Evolutionary conservation across 805 yeast genomes (phyloP).

Genomic region (Candida jianshihensis): DNA sequence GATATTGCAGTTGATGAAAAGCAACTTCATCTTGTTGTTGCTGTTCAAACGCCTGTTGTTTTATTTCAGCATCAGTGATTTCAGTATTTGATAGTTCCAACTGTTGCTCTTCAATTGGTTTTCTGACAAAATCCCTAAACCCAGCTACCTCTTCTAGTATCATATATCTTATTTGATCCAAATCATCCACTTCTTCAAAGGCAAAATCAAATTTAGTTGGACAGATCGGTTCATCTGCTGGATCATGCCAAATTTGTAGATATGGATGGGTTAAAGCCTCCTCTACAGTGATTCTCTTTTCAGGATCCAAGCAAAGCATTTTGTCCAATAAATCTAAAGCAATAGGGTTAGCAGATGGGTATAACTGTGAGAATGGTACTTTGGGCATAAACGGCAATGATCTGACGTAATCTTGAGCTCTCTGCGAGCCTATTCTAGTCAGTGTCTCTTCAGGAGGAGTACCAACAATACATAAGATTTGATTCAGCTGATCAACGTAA

Average conservation of each 20-base stretch:
- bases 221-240: constrained; percentile 85
- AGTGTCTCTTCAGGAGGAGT: constrained; percentile 76
- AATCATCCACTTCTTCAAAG: constrained; percentile 79
- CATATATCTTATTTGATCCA: constrained; percentile 67
- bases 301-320: constrained; percentile 85
- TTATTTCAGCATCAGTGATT: constrained; percentile 11
- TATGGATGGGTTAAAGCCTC: constrained; percentile 89
- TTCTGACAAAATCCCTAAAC: constrained; percentile 76
- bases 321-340: constrained; percentile 75
- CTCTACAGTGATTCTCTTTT: constrained; percentile 75
- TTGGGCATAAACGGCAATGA: constrained; percentile 78
- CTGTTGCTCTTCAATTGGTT: constrained; percentile 57
- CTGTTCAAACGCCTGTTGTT: constrained; percentile 13
- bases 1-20: constrained; percentile 10
- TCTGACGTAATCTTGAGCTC: constrained; percentile 90
- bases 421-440: constrained; percentile 66
- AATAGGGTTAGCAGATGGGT: constrained; percentile 80
- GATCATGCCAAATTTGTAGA: constrained; percentile 85
- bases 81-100: constrained; percentile 27
- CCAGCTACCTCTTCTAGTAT: constrained; percentile 72
- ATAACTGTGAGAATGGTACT: constrained; percentile 62
- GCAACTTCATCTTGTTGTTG: constrained; percentile 10
- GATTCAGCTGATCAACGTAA: constrained; percentile 90
- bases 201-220: constrained; percentile 71
- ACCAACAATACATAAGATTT: constrained; percentile 82